A percentile compares a stretch with the other conserved stretches of the same genome.
Conservation (phyloP, 2,329 filamentous ascomycete genomes). For the Raffaelea ambrosiae region DNA sequence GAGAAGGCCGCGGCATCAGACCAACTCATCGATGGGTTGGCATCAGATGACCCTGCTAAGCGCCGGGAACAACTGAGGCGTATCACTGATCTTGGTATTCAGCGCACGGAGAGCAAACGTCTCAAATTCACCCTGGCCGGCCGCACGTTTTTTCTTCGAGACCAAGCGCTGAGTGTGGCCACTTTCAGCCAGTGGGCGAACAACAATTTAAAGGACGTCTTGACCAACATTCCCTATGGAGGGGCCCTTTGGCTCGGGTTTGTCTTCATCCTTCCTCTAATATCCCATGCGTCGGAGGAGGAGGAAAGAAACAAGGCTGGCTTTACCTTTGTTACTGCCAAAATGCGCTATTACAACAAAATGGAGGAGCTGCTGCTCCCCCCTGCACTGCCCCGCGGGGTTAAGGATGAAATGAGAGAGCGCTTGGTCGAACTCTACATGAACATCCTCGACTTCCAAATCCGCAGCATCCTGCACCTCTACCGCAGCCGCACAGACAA, state of each 20-base stretch:
- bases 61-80: background rate
- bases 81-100: slow-evolving; percentile 1
- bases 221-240: slow-evolving; percentile 1
- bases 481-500: slow-evolving; percentile 4
- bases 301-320: slow-evolving; percentile 4
- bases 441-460: slow-evolving; percentile 6
- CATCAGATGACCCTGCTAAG: background rate
- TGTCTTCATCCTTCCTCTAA: slow-evolving; percentile 3
- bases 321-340: slow-evolving; percentile 3
- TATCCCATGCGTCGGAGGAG: slow-evolving; percentile 2
- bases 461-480: slow-evolving; percentile 5
- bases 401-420: background rate
- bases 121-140: background rate
- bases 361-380: slow-evolving; percentile 4
- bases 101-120: slow-evolving; percentile 5
- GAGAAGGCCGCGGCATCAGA: background rate
- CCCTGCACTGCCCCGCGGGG: background rate
- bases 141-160: slow-evolving; percentile 4
- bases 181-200: background rate
- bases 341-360: slow-evolving; percentile 5
- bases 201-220: slow-evolving; percentile 1
- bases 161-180: slow-evolving; percentile 1
- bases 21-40: background rate
- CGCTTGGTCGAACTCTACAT: slow-evolving; percentile 4
- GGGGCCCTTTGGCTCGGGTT: slow-evolving; percentile 1